These are phyloP conservation scores for Skeletonema grethae DNA, from an alignment of 108 stramenopile species.

Conservation along the genomic window DNA sequence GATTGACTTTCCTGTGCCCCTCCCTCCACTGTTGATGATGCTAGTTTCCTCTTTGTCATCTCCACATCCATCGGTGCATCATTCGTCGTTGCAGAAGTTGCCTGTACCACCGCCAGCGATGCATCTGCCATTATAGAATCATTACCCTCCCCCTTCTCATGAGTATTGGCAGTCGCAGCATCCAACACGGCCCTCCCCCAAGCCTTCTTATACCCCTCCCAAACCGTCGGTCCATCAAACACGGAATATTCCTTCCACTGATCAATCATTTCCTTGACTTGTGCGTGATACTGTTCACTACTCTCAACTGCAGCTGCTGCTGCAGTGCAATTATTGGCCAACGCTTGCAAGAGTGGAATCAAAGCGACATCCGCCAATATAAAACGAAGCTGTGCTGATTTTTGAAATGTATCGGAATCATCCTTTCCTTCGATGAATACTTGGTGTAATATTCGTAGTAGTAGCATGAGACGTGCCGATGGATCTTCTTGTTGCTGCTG, in stretches of 20 bases:
- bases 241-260: conserved; percentile 66
- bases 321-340: conserved; percentile 14
- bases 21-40: background rate
- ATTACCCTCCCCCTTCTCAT: background rate
- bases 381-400: conserved; percentile 47
- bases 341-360: conserved; percentile 27
- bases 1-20: background rate
- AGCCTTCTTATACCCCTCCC: conserved; percentile 29
- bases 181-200: conserved; percentile 22
- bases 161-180: background rate
- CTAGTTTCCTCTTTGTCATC: no score
- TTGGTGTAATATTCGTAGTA: conserved; percentile 52
- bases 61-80: conserved; percentile 3
- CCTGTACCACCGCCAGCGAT: background rate
- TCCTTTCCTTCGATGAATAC: conserved; percentile 27
- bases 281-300: background rate
- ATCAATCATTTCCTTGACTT: conserved; percentile 28
- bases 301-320: background rate
- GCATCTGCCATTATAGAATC: background rate
- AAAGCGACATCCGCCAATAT: conserved; percentile 59
- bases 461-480: conserved; percentile 47
- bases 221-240: conserved; percentile 73
- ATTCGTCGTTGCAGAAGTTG: no score
- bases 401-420: conserved; percentile 47
- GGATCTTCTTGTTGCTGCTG: no score